phyloP scores from a whole-genome alignment of 2,329 filamentous ascomycete genomes.

The Cryphonectria japonica region DNA sequence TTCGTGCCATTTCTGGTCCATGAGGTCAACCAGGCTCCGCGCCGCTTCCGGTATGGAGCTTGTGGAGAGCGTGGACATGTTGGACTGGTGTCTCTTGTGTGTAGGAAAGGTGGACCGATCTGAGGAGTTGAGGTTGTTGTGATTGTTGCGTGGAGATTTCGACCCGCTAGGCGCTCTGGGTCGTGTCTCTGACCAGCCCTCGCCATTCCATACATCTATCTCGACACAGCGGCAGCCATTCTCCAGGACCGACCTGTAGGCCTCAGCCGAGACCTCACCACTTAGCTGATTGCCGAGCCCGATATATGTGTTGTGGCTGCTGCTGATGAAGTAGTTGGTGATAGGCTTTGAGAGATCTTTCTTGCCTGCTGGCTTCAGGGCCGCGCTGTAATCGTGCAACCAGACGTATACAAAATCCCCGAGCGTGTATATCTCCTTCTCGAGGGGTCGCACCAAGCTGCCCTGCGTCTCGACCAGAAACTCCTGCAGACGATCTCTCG shows the following conservation, averaged over 20 bases:
- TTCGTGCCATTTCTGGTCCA: conserved; percentile 39
- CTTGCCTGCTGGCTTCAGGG: conserved; percentile 46
- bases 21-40: conserved; percentile 43
- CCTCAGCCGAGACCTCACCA: conserved; percentile 75
- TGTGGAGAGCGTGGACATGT: conserved; percentile 40
- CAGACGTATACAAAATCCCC: conserved; percentile 57
- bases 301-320: conserved; percentile 93
- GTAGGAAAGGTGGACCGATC: conserved; percentile 30
- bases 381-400: conserved; percentile 48
- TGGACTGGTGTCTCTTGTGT: conserved; percentile 54
- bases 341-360: conserved; percentile 70
- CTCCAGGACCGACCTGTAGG: conserved; percentile 76
- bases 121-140: not conserved
- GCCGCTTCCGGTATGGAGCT: conserved; percentile 48
- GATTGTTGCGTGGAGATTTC: conserved; percentile 38
- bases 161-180: conserved; percentile 41
- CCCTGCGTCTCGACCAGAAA: conserved; percentile 58
- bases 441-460: conserved; percentile 42
- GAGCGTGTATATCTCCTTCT: conserved; percentile 48
- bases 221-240: conserved; percentile 88
- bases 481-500: conserved; percentile 44
- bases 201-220: conserved; percentile 92
- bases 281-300: conserved; percentile 80
- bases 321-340: conserved; percentile 91
- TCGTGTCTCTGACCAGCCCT: conserved; percentile 38